Evolutionary conservation across 129 eudicot genomes (phyloP).

Genomic region (Tagetes patula): DNA sequence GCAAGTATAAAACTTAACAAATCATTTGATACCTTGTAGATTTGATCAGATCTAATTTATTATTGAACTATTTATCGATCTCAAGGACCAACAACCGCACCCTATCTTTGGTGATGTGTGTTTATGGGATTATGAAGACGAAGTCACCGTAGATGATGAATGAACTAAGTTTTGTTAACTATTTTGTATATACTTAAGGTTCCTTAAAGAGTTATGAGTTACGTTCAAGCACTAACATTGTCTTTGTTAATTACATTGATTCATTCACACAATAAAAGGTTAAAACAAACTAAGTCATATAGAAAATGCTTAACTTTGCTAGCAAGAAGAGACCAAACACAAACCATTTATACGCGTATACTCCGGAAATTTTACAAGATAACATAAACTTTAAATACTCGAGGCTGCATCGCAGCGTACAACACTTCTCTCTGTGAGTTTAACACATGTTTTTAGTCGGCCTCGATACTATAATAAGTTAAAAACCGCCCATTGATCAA

Average conservation of each 20-base stretch:
- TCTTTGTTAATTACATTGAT: background rate
- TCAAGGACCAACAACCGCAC: no score
- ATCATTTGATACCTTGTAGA: no score
- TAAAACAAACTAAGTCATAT: conserved; percentile 1
- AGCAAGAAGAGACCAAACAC: background rate
- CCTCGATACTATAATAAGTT: conserved; percentile 10
- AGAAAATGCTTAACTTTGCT: background rate
- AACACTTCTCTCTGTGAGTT: background rate
- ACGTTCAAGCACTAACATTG: background rate
- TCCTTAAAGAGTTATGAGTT: background rate
- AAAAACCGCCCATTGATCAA: background rate
- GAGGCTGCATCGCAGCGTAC: conserved; percentile 14
- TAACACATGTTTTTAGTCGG: background rate
- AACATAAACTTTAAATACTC: conserved; percentile 4
- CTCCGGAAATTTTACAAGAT: conserved; percentile 10
- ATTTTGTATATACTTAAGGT: background rate
- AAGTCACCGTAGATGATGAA: no score
- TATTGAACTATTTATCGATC: no score
- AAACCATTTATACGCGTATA: background rate
- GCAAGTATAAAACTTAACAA: no score
- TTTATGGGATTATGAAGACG: no score
- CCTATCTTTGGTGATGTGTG: no score
- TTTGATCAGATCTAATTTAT: no score
- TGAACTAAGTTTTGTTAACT: background rate
- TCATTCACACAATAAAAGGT: background rate